phyloP scores from a whole-genome alignment of 2,329 filamentous ascomycete species.

The Colletotrichum lini region DNA sequence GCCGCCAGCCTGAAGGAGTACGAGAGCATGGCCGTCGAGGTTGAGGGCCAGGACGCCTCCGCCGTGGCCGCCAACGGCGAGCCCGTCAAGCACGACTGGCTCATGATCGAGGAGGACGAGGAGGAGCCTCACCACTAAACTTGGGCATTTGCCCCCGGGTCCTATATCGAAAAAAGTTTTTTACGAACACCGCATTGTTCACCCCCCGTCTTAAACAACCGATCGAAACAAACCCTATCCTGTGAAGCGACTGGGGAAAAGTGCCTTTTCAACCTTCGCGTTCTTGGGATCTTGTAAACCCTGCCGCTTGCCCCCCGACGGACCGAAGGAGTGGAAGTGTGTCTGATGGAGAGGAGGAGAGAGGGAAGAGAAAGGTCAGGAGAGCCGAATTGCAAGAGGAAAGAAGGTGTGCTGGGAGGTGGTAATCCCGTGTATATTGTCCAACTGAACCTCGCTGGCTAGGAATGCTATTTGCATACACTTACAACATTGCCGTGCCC shows the following conservation, averaged over 20 bases:
- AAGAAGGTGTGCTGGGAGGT: conserved; percentile 42
- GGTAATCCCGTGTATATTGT: conserved; percentile 57
- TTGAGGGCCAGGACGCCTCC: conserved; percentile 84
- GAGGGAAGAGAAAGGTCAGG: background rate
- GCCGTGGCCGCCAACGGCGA: conserved; percentile 69
- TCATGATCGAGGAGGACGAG: conserved; percentile 83
- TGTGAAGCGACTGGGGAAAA: conserved; percentile 22
- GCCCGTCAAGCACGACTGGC: conserved; percentile 78
- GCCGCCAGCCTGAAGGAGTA: conserved; percentile 94
- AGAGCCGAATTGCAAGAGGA: conserved; percentile 31
- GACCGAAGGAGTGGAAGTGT: conserved; percentile 30
- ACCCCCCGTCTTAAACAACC: conserved; percentile 16
- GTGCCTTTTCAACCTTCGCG: conserved; percentile 28
- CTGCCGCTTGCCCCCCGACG: conserved; percentile 30
- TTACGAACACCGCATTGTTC: conserved; percentile 4
- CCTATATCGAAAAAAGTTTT: conserved; percentile 10
- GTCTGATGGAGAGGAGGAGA: conserved; percentile 5
- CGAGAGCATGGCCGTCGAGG: conserved; percentile 93
- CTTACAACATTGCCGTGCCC: background rate
- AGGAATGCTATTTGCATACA: conserved; percentile 41
- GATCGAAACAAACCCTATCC: conserved; percentile 17
- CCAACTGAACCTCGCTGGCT: conserved; percentile 42
- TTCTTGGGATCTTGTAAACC: conserved; percentile 15
- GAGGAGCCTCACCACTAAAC: conserved; percentile 64
- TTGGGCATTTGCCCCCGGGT: conserved; percentile 2